Base-by-base conservation (phyloP, 2,329 filamentous ascomycete genomes). In the Nigrospora oryzae region DNA sequence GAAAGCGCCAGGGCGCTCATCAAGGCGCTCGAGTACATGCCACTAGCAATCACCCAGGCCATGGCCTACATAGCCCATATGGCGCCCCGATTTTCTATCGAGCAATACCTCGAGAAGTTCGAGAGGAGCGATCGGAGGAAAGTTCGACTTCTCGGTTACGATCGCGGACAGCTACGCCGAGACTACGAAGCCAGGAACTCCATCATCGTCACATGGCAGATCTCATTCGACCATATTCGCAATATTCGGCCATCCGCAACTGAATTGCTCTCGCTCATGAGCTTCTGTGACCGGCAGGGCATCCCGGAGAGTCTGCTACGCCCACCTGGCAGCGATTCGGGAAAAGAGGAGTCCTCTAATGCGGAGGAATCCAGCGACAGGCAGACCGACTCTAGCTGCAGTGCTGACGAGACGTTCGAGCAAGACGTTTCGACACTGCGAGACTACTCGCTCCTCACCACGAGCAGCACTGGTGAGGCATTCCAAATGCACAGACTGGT, bases 401-500 rank as follows among this genome's bases (percentile, higher is more conserved):
- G n/a, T 17, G 40, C 36, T 5, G 28, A 46, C 3, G 33, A 45
- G 3, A 50, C 49, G 5, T 60, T 63, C 19, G 56, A 63, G 46
- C 53, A 60, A 3, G 62, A 70, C 48, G 42, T 72, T 1, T 30
- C 47, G 1, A 50, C 54, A 2, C 54, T 73, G 11, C 50, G 52
- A 36, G 51, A 63, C 42, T 73, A 59, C 49, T 67, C 56, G 2
- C 59, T 72, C 5, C 50, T 73, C 8, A 42, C 45, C 1, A 40
- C 43, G 11, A 54, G 44, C n/a, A 49, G 46, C 28, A 15, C 42
- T 15, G 49, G 50, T 1, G 53, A 48, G 12, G 41, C 46, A 2
- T 69, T 66, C 40, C 60, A 66, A 47, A 71, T 72, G 65, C 68
- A 73, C 51, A 36, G 47, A 7, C 56, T 73, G 3, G 68, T 71